Percentiles rank a stretch among this genome's conserved stretches.
These are phyloP conservation scores for Venturia asperata DNA, from an alignment of 2,329 filamentous ascomycete genomes.

Conservation along the genomic window DNA sequence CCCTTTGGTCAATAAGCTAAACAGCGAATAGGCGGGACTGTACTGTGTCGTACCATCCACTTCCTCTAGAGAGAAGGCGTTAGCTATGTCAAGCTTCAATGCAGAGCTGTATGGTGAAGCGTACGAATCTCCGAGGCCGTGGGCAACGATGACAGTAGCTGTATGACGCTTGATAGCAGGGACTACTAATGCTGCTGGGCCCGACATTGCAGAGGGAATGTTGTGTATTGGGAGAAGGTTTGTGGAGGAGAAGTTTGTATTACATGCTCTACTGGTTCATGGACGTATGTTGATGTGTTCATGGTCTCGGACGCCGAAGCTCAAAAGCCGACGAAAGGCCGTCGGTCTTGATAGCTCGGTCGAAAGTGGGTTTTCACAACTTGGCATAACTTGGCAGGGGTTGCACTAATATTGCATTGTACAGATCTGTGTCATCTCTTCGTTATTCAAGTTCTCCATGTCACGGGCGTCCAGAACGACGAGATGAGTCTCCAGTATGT, in stretches of 20 bases:
- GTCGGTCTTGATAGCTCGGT: too few species aligned
- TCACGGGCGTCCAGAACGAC: too few species aligned
- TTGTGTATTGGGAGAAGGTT: background rate
- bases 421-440: background rate
- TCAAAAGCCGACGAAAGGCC: too few species aligned
- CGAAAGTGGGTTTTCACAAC: background rate
- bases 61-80: constrained; percentile 23
- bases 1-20: constrained; percentile 38
- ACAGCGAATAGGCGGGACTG: background rate
- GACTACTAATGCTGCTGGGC: constrained; percentile 56
- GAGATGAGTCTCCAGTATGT: background rate
- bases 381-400: background rate
- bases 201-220: constrained; percentile 32
- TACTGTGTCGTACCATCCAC: constrained; percentile 55
- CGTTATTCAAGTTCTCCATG: too few species aligned
- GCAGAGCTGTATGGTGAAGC: background rate
- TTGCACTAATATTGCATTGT: background rate
- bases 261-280: background rate
- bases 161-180: constrained; percentile 79
- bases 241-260: background rate
- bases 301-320: background rate
- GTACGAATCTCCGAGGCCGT: constrained; percentile 77
- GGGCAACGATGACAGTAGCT: constrained; percentile 87
- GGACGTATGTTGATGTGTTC: background rate
- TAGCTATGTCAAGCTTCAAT: background rate